Conservation (phyloP, 2,329 filamentous ascomycete genomes). For the Hymenoscyphus repandus region DNA sequence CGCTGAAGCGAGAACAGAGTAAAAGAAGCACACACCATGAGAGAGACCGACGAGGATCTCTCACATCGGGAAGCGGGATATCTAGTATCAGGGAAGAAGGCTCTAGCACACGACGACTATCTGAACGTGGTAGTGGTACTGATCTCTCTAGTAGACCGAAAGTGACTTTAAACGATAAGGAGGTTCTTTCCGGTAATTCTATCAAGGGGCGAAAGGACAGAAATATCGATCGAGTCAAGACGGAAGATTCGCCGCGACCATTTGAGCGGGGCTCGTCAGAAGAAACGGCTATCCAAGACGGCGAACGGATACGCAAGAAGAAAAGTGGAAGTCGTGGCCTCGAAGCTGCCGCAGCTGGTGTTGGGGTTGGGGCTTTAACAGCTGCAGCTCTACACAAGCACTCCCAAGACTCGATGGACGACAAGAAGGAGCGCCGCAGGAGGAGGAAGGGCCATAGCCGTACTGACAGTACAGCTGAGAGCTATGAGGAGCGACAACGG, state of each 20-base stretch:
- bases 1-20: conserved; percentile 85
- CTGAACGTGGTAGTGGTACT: conserved; percentile 36
- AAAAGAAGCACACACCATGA: conserved; percentile 65
- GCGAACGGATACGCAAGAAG: conserved; percentile 38
- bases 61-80: conserved; percentile 49
- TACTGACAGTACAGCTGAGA: conserved; percentile 39
- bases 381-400: conserved; percentile 59
- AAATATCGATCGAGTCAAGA: conserved; percentile 37
- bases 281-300: conserved; percentile 44
- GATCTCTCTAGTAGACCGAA: conserved; percentile 46
- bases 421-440: conserved; percentile 38
- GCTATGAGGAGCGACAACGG: conserved; percentile 46
- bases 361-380: conserved; percentile 50
- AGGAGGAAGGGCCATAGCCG: conserved; percentile 42
- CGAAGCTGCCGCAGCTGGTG: conserved; percentile 25
- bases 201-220: conserved; percentile 47
- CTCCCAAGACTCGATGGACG: conserved; percentile 54
- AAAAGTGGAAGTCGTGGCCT: conserved; percentile 23
- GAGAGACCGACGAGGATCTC: conserved; percentile 54
- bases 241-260: conserved; percentile 22
- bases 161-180: conserved; percentile 53
- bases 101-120: conserved; percentile 31
- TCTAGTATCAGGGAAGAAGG: conserved; percentile 39
- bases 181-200: conserved; percentile 50
- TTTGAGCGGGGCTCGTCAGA: conserved; percentile 39